Base-by-base conservation (phyloP, 306 rosid species). In the Vicia faba region DNA sequence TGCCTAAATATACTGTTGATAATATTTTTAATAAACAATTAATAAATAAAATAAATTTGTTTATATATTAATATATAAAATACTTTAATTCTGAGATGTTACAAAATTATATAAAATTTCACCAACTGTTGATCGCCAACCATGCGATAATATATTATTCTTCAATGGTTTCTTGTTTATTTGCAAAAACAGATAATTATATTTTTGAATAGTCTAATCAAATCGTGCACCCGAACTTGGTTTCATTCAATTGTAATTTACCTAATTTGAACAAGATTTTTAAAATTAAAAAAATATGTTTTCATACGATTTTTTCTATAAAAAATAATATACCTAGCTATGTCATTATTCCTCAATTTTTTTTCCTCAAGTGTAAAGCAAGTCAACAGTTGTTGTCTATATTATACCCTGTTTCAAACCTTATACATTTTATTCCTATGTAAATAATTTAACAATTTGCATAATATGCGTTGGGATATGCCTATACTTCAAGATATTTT, bases 381-480 rank as follows among this genome's bases (percentile, higher is more conserved):
- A 60, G 76, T 74, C 80, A 69, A 74, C 49, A 50, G 11, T 13
- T 33, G 25, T 64, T 5, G 5, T 29, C 11, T 10, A 36, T 68
- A 20, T 26, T 72, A 63, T 73, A 76, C 43, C 39, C 40, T 41
- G n/a, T 69, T 58, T 57, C 75, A 36, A 77, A 58, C 71, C 41
- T 63, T 33, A 10, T 53, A 48, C 9, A 54, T 59, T 46, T 69
- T 63, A 63, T 74, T 55, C 11, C 19, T 26, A 39, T 11, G 33
- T 59, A 58, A 66, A 59, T 66, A 73, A 66, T 73, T 16, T 50
- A 64, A 54, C 74, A 62, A 60, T 45, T 69, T 78, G 82, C 80
- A 65, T 36, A 57, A 50, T 36, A 56, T 63, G 59, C 77, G 20
- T 51, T 48, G 79, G 79, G 70, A 81, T 77, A 77, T 69, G 49